Evolutionary conservation across 495 filamentous ascomycete genomes (phyloP).

Genomic region (Talaromyces stipitatus): DNA sequence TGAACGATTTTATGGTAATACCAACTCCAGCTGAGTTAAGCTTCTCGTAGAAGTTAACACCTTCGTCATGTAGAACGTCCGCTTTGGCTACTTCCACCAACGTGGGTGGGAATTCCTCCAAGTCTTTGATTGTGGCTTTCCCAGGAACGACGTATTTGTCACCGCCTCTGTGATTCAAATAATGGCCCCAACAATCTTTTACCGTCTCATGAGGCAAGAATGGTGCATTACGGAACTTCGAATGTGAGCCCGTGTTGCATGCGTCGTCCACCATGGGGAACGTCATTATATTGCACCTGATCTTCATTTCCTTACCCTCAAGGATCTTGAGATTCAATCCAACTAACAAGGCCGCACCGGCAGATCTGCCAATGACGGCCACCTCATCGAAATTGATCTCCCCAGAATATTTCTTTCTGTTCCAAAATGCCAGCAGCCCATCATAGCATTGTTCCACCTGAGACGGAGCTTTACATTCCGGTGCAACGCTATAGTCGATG

Average conservation of each 20-base stretch:
- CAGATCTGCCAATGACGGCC: background rate
- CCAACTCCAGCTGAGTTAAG: background rate
- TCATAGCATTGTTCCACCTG: background rate
- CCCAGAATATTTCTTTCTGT: too few relatives aligned
- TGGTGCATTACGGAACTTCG: background rate
- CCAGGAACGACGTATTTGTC: background rate
- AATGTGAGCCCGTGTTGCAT: background rate
- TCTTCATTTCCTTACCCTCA: background rate
- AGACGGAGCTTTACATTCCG: background rate
- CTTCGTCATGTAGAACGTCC: background rate
- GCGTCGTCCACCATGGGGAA: background rate
- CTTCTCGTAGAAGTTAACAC: background rate
- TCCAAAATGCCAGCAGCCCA: background rate
- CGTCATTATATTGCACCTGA: background rate
- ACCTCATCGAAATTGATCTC: background rate
- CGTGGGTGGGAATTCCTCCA: background rate
- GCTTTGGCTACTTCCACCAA: background rate
- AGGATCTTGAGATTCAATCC: background rate
- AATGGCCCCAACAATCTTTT: background rate
- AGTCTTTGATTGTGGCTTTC: background rate
- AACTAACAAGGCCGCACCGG: background rate
- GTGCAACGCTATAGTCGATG: background rate
- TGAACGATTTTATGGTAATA: background rate
- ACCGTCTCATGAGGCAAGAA: background rate
- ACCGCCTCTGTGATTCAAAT: background rate